A percentile compares a stretch with the other conserved stretches of the same genome.
phyloP scores from a whole-genome alignment of 1,139 yeast species.

The Pichia sp. region DNA sequence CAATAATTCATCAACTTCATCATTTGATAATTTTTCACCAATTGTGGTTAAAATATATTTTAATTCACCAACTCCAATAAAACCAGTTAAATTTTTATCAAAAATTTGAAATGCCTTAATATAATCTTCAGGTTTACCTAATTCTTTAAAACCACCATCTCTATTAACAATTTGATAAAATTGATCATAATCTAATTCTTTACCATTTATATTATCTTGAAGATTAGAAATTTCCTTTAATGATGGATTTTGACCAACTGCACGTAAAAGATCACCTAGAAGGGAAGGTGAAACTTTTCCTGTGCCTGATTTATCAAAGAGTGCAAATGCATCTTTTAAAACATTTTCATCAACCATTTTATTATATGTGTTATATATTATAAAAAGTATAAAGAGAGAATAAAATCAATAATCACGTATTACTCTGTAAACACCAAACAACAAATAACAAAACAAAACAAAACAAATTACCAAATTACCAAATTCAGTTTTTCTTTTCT shows the following conservation, averaged over 20 bases:
- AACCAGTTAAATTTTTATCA: conserved; percentile 93
- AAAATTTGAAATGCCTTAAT: conserved; percentile 96
- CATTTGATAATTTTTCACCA: conserved; percentile 85
- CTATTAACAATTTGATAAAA: conserved; percentile 74
- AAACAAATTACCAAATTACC: too few species aligned
- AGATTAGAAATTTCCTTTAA: conserved; percentile 78
- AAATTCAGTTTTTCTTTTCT: too few species aligned
- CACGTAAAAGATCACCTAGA: conserved; percentile 89
- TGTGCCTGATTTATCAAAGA: conserved; percentile 93
- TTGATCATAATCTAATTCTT: conserved; percentile 64
- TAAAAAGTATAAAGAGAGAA: too few species aligned
- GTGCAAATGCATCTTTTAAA: conserved; percentile 94
- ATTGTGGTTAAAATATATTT: conserved; percentile 88
- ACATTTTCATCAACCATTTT: conserved; percentile 23
- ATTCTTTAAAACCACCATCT: conserved; percentile 84
- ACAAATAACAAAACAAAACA: too few species aligned
- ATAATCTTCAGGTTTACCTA: conserved; percentile 95
- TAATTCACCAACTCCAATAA: conserved; percentile 94
- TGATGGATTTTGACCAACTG: conserved; percentile 98
- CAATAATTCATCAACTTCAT: conserved; percentile 91
- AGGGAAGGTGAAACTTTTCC: conserved; percentile 87
- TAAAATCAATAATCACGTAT: too few species aligned
- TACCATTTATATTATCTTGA: conserved; percentile 34
- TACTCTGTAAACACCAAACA: too few species aligned
- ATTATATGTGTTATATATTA: background rate